Percentiles rank a stretch among this genome's conserved stretches.
phyloP scores from a whole-genome alignment of 1,284 basidiomycete species.

The Tremellales sp. region DNA sequence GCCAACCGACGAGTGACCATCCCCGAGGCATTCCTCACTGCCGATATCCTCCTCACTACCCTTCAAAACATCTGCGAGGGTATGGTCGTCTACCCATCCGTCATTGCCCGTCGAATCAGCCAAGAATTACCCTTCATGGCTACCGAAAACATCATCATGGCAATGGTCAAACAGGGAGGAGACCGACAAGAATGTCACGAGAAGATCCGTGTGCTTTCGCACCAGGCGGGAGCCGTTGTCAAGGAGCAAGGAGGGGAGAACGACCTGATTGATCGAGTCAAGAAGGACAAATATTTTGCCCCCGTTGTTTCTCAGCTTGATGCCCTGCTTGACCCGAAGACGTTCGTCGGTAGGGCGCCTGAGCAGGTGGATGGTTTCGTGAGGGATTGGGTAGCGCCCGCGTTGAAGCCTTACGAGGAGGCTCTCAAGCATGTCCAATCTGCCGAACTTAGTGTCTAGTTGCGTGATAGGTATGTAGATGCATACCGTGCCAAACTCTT shows the following conservation, averaged over 20 bases:
- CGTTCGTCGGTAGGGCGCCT: slow-evolving; percentile 85
- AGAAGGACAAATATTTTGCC: slow-evolving; percentile 61
- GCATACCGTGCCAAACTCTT: too few relatives aligned
- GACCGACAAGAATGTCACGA: slow-evolving; percentile 97
- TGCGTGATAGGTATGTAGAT: too few relatives aligned
- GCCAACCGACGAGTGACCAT: slow-evolving; percentile 95
- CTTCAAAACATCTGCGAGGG: slow-evolving; percentile 97
- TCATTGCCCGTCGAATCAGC: slow-evolving; percentile 84
- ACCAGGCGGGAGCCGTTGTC: slow-evolving; percentile 90
- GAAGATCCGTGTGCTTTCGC: slow-evolving; percentile 91
- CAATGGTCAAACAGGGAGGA: slow-evolving; percentile 88
- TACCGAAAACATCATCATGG: slow-evolving; percentile 99
- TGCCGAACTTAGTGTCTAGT: slow-evolving; percentile 55
- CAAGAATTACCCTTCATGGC: slow-evolving; percentile 99
- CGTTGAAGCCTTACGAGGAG: slow-evolving; percentile 61
- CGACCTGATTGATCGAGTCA: slow-evolving; percentile 87
- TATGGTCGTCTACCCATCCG: slow-evolving; percentile 93
- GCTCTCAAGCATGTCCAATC: slow-evolving; percentile 60
- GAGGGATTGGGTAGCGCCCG: slow-evolving; percentile 83
- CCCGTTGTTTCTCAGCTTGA: slow-evolving; percentile 55
- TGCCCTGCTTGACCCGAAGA: slow-evolving; percentile 65
- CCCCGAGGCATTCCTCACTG: slow-evolving; percentile 94
- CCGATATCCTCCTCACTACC: slow-evolving; percentile 92
- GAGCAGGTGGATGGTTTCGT: slow-evolving; percentile 90
- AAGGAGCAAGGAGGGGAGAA: slow-evolving; percentile 94